Evolutionary conservation across 257 asterid species (phyloP), one percentile per base, ranked within the genome.

Genomic region (Primulina eburnea): DNA sequence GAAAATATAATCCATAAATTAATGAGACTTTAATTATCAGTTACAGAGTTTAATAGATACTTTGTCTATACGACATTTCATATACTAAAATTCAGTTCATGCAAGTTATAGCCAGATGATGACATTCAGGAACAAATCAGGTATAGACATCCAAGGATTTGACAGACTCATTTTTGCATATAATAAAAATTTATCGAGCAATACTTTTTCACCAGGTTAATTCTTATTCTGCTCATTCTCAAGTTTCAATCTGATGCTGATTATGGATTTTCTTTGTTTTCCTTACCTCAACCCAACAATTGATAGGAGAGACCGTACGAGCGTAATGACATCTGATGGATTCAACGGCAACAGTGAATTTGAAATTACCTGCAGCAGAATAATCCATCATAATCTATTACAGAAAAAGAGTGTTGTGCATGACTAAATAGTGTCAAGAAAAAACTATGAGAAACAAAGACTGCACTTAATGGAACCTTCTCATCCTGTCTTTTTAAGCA

Each of bases 401-500:
- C 20, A 16, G n/a, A 16, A 43, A 43, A 50, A 16, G 7, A 16
- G 5, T 50, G 20, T 1, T 14, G 8, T 2, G 3, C n/a, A 1
- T 50, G 57, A 16, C 20, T 5, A 50, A 50, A 14, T 16, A 50
- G 16, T 17, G 8, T 16, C 0, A 14, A 43, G 63, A n/a, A n/a
- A 8, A 24, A 12, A 37, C 71, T 37, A 30, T 9, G 33, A 53
- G 16, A 33, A 53, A 9, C 58, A 60, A 52, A 37, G 58, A 50
- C 8, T 52, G 69, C 28, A 57, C 65, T 60, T n/a, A 60, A 30
- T 64, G 60, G 53, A 52, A 93, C 99, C 97, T 93, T 93, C 73
- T 87, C 87, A 75, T 92, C 97, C 77, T 90, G 97, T 77, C 97
- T 85, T 68, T 28, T 82, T 71, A 93, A 82, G 85, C 99, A 93